Base-by-base conservation (phyloP, 805 yeast genomes). In the Saccharomyces jurei region DNA sequence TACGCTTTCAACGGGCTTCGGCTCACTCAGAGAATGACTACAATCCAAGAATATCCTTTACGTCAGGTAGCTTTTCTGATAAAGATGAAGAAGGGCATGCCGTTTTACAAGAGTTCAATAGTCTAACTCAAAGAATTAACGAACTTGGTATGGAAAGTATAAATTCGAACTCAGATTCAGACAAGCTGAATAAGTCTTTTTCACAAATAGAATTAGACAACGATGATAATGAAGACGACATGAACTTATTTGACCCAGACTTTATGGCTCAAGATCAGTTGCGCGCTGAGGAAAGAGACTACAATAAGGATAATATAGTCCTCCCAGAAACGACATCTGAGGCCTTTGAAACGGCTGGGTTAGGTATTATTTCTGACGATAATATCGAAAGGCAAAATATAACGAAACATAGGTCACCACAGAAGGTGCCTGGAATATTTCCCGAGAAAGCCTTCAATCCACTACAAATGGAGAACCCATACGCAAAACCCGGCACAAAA, bases 181-280 rank as follows among this genome's bases (percentile, higher is more conserved):
- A 36, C 25, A 17, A 11, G 4, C 17, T 36, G 10, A 36, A 36
- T 22, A 22, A 22, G 17, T 36, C 44, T 6, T 36, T 30, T 50
- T 32, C 32, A 13, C 29, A 31, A 46, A 3, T 25, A n/a, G 9
- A 47, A 4, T 10, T 46, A 6, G 49, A 29, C 6, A 48, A 49
- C 30, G 31, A 25, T 48, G 21, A 46, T 25, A 32, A 30, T 6
- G 50, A 52, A 46, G 56, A 56, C 26, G 56, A 50, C 8, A 54
- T 41, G 10, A 63, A 67, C 51, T 60, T 66, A 8, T 67, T 67
- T 55, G 67, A 64, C 50, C 65, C 68, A 6, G 66, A 61, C 50
- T 62, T 55, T 44, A 52, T 62, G 54, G 66, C 62, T 41, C 60
- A 61, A 49, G 55, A 61, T 27, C 60, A 60, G 48, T 56, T 63